phyloP scores from a whole-genome alignment of 306 rosid species.

The Abrus precatorius region DNA sequence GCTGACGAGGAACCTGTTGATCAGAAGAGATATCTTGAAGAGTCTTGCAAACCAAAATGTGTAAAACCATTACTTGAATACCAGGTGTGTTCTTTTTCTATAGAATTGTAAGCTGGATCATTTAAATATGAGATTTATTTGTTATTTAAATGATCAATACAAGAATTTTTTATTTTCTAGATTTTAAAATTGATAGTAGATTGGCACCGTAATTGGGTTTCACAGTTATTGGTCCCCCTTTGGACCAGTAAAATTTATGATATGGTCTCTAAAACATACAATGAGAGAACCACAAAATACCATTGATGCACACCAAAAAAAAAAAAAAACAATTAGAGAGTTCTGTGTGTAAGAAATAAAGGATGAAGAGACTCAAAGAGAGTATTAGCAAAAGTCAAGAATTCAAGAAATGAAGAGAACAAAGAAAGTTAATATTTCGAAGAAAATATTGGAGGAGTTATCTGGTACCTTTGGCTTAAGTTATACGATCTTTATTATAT shows the following conservation, averaged over 20 bases:
- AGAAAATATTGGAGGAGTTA: conserved; percentile 18
- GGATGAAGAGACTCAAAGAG: not conserved
- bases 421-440: not conserved
- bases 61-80: conserved; percentile 83
- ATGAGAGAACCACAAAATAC: not conserved
- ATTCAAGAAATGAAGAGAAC: conserved; percentile 28
- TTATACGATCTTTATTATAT: not conserved
- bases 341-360: conserved; percentile 3
- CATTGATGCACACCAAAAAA: not conserved
- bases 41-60: conserved; percentile 95
- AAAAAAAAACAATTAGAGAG: not conserved
- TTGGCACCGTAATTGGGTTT: conserved; percentile 10
- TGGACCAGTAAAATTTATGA: not conserved
- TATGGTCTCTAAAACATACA: not conserved
- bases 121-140: conserved; percentile 18
- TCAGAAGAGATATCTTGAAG: conserved; percentile 85
- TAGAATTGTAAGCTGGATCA: not conserved
- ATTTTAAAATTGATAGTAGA: not conserved
- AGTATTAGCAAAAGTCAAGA: not conserved
- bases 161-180: not conserved
- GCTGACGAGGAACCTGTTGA: conserved; percentile 98
- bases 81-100: conserved; percentile 66
- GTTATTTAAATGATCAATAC: conserved; percentile 14
- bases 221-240: not conserved
- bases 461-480: not conserved